Base-by-base conservation (phyloP, 164 flowering plant species). In the Berberis thunbergii region DNA sequence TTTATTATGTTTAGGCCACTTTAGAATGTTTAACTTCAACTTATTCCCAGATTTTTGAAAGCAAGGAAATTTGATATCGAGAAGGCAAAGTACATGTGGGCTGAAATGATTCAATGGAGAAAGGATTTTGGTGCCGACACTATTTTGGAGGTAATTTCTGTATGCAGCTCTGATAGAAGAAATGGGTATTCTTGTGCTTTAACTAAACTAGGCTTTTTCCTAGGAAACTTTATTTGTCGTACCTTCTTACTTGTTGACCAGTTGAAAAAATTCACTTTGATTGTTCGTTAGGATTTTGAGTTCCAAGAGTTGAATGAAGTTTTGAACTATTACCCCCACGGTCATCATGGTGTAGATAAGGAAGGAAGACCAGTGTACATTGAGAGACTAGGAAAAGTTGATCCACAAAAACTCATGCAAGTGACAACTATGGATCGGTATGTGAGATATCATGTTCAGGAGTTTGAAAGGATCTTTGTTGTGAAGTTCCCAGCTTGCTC, bases 401-500 rank as follows among this genome's bases (percentile, higher is more conserved):
- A 88, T 64, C 73, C 86, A 6, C 62, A 69, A 67, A 90, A 79
- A 71, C 89, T 88, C 7, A 66, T 86, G 82, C 84, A 84, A 74
- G 89, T 82, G 59, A 90, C 96, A 13, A 82, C 86, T 4, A 43
- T 86, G 72, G 97, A 88, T 44, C 77, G 92, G 38, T 90, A 83
- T 72, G 65, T 88, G 57, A 86, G 66, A 67, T 88, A 83, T 74
- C 92, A 88, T 72, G 93, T 85, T 9, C 89, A 80, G 76, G 97
- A 78, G 66, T 90, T 88, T 67, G 97, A 90, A 65, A 86, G 68
- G 73, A 65, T 69, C 67, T 74, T 90, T 52, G 69, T 81, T 3
- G 46, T 82, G 43, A 88, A 82, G 80, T 86, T 86, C 64, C 97
- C 95, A 45, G 87, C 97, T 64, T 90, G 97, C 69, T 83, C 95